phyloP scores from a whole-genome alignment of 2,329 filamentous ascomycete genomes.

The Neobulgaria alba region DNA sequence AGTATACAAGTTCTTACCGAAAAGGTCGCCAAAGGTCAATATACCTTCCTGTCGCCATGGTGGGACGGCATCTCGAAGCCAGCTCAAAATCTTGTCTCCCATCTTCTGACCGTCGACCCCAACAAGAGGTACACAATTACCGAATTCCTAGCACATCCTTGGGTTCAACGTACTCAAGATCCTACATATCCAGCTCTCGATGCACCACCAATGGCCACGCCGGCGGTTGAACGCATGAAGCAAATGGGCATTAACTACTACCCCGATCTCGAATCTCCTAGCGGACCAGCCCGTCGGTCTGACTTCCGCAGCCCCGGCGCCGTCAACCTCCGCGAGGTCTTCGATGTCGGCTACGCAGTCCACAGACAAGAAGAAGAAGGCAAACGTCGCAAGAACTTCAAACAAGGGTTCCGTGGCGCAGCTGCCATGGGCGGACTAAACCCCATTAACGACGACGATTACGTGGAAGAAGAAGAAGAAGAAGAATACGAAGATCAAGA shows the following conservation, averaged over 20 bases:
- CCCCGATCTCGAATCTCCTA: constrained; percentile 45
- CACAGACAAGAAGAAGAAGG: constrained; percentile 93
- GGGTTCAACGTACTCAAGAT: constrained; percentile 69
- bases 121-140: constrained; percentile 90
- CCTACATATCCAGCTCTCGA: constrained; percentile 58
- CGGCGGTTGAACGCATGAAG: constrained; percentile 36
- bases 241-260: constrained; percentile 42
- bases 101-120: constrained; percentile 88
- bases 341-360: constrained; percentile 96
- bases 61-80: constrained; percentile 98
- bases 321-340: constrained; percentile 92
- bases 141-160: constrained; percentile 90
- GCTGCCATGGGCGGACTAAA: constrained; percentile 59
- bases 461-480: constrained; percentile 59
- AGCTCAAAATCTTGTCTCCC: constrained; percentile 87
- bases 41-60: constrained; percentile 96
- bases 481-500: constrained; percentile 40
- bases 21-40: constrained; percentile 94
- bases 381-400: constrained; percentile 79
- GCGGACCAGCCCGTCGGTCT: constrained; percentile 56
- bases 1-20: constrained; percentile 95
- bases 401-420: constrained; percentile 56
- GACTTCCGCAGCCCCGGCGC: constrained; percentile 95
- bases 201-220: constrained; percentile 64
- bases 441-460: constrained; percentile 53